Base-by-base conservation (phyloP, 1,284 basidiomycete species). In the Ustilago hordei region DNA sequence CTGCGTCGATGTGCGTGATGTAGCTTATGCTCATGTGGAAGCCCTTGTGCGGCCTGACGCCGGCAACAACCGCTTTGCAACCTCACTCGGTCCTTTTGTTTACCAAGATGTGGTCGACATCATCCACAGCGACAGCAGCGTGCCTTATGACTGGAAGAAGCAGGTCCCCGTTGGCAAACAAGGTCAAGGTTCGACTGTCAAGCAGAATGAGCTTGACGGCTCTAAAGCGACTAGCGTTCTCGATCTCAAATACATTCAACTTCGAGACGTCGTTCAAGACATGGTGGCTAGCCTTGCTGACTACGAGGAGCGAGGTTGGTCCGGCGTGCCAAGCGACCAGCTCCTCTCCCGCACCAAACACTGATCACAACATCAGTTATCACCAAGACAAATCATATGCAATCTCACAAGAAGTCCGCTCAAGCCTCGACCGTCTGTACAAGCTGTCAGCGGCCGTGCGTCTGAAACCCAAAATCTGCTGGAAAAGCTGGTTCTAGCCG, bases 1-100 rank as follows among this genome's bases (percentile, higher is more conserved):
- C 83, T 91, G 88, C 86, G 88, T 91, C 39, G 90, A 92, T 70
- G 91, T 91, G 1, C 88, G 91, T 13, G 91, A 92, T 76, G 87
- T 92, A 23, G 91, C 90, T 0, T 85, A 88, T 7, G 90, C 89
- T 0, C 91, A 92, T 74, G 86, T 89, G 4, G 86, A 88, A 8
- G 90, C 91, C 0, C 86, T 92, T 1, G 87, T 88, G 41, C 88
- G 88, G 39, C 85, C 88, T 4, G 88, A 89, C n/a, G 92, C 91
- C 0, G 89, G 89, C 6, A 90, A 90, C 0, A 86, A 92, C 72
- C 88, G 92, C 1, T 90, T 86, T 69, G 79, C 83, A n/a, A 76
- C 82, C 45, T 80, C 82, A 23, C 79, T 78, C 11, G 73, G 76
- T 4, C 55, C 58, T 4, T 77, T 75, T 19, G 74, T 75, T 38